phyloP scores from a whole-genome alignment of 163 green algal genomes.

The Chloromonas sp. region DNA sequence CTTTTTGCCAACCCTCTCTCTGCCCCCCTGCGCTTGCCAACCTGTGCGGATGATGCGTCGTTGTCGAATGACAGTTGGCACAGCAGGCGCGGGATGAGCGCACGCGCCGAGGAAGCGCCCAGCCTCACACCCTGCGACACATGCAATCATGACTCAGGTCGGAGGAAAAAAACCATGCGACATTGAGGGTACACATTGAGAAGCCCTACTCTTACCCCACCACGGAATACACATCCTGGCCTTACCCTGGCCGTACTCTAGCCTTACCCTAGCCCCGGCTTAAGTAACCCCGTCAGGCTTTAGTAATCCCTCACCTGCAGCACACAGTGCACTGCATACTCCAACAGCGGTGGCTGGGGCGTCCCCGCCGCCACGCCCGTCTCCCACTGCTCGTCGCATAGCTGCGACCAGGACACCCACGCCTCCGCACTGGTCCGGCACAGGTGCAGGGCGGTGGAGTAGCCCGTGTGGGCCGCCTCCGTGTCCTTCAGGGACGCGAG shows the following conservation, averaged over 20 bases:
- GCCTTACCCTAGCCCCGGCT: too few species aligned
- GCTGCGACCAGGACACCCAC: conserved; percentile 86
- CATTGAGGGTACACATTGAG: too few species aligned
- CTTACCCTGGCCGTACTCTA: too few species aligned
- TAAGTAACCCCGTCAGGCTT: too few species aligned
- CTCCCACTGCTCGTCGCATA: conserved; percentile 77
- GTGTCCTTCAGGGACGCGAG: conserved; percentile 49
- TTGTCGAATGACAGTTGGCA: conserved; percentile 85
- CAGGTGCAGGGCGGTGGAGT: conserved; percentile 74
- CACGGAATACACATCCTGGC: too few species aligned
- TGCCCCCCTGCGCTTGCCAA: too few species aligned
- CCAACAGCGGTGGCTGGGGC: conserved; percentile 45
- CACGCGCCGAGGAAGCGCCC: conserved; percentile 41
- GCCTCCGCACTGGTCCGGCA: conserved; percentile 62
- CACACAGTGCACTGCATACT: conserved; percentile 77
- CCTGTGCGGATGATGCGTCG: neutral
- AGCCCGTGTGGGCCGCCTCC: conserved; percentile 68
- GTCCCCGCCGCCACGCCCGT: neutral
- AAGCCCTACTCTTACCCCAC: too few species aligned
- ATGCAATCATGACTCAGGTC: too few species aligned
- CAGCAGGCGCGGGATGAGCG: conserved; percentile 76
- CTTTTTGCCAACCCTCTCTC: too few species aligned
- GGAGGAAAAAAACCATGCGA: too few species aligned
- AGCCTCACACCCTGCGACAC: conserved; percentile 56
- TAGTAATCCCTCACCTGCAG: conserved; percentile 38